These are phyloP conservation scores for Lichtheimia ornata DNA, from an alignment of 371 early-diverging fungal species.

Conservation along the genomic window DNA sequence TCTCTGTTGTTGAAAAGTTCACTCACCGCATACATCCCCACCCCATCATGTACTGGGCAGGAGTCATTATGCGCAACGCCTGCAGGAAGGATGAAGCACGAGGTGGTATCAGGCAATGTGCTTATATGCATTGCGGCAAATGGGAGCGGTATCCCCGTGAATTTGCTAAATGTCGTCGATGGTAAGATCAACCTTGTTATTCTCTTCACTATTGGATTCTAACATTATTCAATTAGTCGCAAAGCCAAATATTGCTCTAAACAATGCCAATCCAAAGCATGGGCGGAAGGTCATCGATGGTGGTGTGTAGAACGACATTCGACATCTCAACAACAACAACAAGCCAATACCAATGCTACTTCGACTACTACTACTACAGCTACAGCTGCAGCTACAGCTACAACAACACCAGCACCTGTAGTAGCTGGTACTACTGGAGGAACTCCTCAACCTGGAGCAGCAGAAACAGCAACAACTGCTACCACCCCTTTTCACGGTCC, in stretches of 20 bases:
- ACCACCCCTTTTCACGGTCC: conserved; percentile 5
- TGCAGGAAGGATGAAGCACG: conserved; percentile 73
- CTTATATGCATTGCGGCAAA: conserved; percentile 69
- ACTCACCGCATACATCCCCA: conserved; percentile 50
- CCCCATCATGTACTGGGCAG: conserved; percentile 74
- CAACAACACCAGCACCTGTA: not conserved
- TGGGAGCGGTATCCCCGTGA: conserved; percentile 74
- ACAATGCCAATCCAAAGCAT: conserved; percentile 70
- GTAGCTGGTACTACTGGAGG: not conserved
- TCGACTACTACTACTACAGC: not conserved
- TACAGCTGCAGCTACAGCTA: not conserved
- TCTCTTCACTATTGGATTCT: not conserved
- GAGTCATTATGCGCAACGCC: conserved; percentile 77
- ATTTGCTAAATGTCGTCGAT: conserved; percentile 78
- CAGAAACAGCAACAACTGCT: conserved; percentile 2
- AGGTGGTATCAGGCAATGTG: conserved; percentile 71
- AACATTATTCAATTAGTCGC: conserved; percentile 25
- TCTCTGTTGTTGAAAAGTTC: conserved; percentile 75
- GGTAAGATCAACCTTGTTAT: conserved; percentile 21
- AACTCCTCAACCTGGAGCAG: not conserved
- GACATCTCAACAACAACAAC: conserved; percentile 17
- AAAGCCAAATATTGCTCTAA: conserved; percentile 80
- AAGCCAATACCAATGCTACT: conserved; percentile 4
- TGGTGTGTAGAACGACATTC: conserved; percentile 69
- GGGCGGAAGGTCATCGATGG: conserved; percentile 75